Evolutionary conservation across 179 eudicot genomes (phyloP).

Genomic region (Corrigiola litoralis): DNA sequence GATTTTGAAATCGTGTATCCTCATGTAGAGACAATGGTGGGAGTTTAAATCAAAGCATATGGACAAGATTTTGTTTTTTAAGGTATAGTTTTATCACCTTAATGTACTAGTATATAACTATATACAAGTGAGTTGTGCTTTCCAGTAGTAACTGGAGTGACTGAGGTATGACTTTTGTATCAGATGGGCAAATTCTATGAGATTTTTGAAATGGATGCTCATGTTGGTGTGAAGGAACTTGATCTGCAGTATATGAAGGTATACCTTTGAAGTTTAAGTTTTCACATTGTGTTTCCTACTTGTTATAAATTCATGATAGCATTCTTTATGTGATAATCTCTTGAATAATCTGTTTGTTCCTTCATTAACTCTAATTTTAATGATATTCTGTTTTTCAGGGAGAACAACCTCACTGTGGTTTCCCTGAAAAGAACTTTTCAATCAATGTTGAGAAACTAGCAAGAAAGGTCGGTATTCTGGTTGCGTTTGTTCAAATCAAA

Average conservation of each 20-base stretch:
- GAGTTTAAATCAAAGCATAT: constrained; percentile 93
- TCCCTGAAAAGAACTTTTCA: constrained; percentile 90
- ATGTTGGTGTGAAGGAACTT: constrained; percentile 90
- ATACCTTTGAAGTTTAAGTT: constrained; percentile 6
- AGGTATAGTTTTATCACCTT: constrained; percentile 45
- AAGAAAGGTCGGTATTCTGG: constrained; percentile 53
- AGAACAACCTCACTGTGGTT: constrained; percentile 98
- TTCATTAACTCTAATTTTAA: constrained; percentile 2
- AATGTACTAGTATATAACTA: background rate
- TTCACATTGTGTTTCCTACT: background rate
- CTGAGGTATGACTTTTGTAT: constrained; percentile 5
- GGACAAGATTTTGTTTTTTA: constrained; percentile 98
- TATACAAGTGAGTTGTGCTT: constrained; percentile 9
- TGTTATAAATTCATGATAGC: background rate
- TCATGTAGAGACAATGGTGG: constrained; percentile 98
- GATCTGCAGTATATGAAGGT: constrained; percentile 99
- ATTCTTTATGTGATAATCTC: background rate
- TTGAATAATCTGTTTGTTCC: background rate
- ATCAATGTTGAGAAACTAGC: constrained; percentile 83
- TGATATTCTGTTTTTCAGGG: constrained; percentile 48
- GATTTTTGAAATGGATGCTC: constrained; percentile 99
- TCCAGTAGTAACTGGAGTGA: background rate
- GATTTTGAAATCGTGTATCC: constrained; percentile 1
- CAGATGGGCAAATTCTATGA: constrained; percentile 99
- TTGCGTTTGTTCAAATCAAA: background rate